Conservation (phyloP, 2,329 filamentous ascomycete species). For the Metarhizium robertsii region DNA sequence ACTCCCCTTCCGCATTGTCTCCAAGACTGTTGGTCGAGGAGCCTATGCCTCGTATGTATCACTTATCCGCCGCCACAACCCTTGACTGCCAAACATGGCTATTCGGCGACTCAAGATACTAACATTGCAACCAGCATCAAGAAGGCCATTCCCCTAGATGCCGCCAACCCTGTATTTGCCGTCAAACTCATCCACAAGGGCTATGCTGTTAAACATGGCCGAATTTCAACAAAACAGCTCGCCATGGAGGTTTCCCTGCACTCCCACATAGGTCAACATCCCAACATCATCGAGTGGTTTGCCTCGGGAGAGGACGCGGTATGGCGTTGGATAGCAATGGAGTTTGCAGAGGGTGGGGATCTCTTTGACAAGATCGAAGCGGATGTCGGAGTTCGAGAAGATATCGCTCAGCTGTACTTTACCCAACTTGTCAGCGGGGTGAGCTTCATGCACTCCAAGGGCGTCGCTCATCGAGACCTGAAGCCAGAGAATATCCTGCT, state of each 20-base stretch:
- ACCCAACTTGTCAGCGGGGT: conserved; percentile 83
- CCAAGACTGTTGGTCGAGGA: conserved; percentile 91
- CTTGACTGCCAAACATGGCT: background rate
- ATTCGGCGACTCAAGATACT: conserved; percentile 6
- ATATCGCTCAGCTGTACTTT: conserved; percentile 96
- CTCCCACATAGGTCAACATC: conserved; percentile 77
- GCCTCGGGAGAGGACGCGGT: conserved; percentile 72
- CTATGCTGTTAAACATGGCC: conserved; percentile 82
- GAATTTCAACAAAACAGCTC: conserved; percentile 81
- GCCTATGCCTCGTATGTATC: conserved; percentile 80
- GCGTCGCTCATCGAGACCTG: conserved; percentile 83
- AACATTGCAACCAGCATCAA: conserved; percentile 57
- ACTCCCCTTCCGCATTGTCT: conserved; percentile 88
- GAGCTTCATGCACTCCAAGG: conserved; percentile 91
- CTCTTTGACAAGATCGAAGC: conserved; percentile 99
- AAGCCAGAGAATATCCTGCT: conserved; percentile 95
- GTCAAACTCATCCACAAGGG: conserved; percentile 99
- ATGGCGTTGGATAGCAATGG: conserved; percentile 99
- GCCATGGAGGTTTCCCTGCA: conserved; percentile 88
- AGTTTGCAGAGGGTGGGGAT: conserved; percentile 89
- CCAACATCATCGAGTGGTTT: conserved; percentile 91
- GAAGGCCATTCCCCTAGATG: conserved; percentile 72
- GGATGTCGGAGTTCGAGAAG: conserved; percentile 85
- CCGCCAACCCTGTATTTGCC: conserved; percentile 71
- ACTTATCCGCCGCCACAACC: conserved; percentile 15